Conservation (phyloP, 306 rosid genomes). For the apple (Malus domestica) region ASM211411v1 NC_041800.1:31313233-31313732, state of each 20-base stretch:
- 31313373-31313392: background rate
- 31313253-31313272: constrained; percentile 21
- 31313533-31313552: too few relatives aligned
- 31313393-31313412: background rate
- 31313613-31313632: too few relatives aligned
- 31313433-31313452: background rate
- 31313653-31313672: too few relatives aligned
- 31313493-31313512: too few relatives aligned
- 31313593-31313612: too few relatives aligned
- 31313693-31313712: background rate
- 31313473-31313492: background rate
- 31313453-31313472: background rate
- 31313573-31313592: too few relatives aligned
- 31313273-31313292: constrained; percentile 22
- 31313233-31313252: constrained; percentile 35
- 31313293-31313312: constrained; percentile 28
- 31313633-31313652: background rate
- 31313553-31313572: too few relatives aligned
- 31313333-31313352: constrained; percentile 41
- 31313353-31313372: background rate
- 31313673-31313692: too few relatives aligned
- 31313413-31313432: too few relatives aligned
- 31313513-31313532: too few relatives aligned
- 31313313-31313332: constrained; percentile 34
- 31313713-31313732: too few relatives aligned